Evolutionary conservation across 2,329 filamentous ascomycete species (phyloP).

Genomic region (Fusarium sacchari): DNA sequence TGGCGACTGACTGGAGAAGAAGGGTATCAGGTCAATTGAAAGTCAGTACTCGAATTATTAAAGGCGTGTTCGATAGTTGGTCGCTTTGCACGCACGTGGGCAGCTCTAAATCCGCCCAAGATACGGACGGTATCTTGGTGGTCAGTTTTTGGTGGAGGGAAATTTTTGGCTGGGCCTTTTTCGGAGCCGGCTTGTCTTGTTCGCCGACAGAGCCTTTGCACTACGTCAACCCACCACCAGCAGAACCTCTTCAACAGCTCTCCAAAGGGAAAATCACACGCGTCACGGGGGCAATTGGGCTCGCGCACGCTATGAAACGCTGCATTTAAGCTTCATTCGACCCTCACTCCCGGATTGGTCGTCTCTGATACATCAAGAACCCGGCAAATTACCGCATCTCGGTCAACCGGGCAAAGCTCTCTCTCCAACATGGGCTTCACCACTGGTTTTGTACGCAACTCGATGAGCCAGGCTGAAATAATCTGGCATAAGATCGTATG

Average conservation of each 20-base stretch:
- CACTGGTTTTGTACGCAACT: slow-evolving; percentile 74
- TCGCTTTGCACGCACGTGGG: slow-evolving; percentile 27
- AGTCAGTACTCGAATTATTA: background rate
- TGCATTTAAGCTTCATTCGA: slow-evolving; percentile 37
- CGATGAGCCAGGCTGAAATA: background rate
- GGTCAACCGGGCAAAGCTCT: slow-evolving; percentile 40
- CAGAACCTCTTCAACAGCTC: slow-evolving; percentile 37
- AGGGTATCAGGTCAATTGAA: background rate
- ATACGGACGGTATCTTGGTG: slow-evolving; percentile 9
- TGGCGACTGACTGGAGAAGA: background rate
- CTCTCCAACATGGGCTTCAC: slow-evolving; percentile 73
- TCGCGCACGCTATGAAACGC: slow-evolving; percentile 49
- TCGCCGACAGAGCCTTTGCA: slow-evolving; percentile 41
- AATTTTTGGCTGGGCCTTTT: slow-evolving; percentile 47
- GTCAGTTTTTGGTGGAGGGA: slow-evolving; percentile 43
- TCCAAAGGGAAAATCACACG: slow-evolving; percentile 21
- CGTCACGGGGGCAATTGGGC: slow-evolving; percentile 40
- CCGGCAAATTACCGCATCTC: slow-evolving; percentile 46
- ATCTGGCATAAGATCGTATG: background rate
- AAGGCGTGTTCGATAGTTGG: background rate
- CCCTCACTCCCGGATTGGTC: slow-evolving; percentile 32
- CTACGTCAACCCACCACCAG: slow-evolving; percentile 45
- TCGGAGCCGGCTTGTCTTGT: slow-evolving; percentile 45
- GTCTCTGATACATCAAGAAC: slow-evolving; percentile 24
- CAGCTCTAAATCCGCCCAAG: slow-evolving; percentile 7